These are phyloP conservation scores for Starmerella stellata DNA, from an alignment of 805 yeast genomes.

Conservation along the genomic window DNA sequence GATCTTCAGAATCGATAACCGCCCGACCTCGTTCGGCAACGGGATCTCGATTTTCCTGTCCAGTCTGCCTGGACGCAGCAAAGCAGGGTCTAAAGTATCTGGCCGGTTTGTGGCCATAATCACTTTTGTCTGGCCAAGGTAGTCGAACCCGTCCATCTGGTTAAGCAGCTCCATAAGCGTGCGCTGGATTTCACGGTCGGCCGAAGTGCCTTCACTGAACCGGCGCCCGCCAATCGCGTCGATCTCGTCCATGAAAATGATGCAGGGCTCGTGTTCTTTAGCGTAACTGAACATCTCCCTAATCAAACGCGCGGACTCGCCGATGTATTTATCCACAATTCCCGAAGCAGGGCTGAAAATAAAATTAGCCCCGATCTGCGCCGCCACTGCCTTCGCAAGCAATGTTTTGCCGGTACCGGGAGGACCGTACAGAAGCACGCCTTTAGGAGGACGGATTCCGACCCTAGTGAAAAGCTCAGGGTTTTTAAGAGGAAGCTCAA, in stretches of 20 bases:
- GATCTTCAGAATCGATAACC: conserved; percentile 84
- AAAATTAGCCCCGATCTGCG: conserved; percentile 94
- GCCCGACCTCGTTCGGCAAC: conserved; percentile 87
- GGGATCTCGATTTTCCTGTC: conserved; percentile 93
- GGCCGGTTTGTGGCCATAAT: conserved; percentile 99
- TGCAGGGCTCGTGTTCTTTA: conserved; percentile 93
- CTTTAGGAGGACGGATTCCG: conserved; percentile 97
- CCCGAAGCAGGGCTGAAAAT: conserved; percentile 97
- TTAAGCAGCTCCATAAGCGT: conserved; percentile 91
- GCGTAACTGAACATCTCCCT: conserved; percentile 98
- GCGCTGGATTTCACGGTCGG: conserved; percentile 96
- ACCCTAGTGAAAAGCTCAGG: conserved; percentile 91
- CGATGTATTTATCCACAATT: conserved; percentile 92
- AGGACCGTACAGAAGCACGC: conserved; percentile 90
- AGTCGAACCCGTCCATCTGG: conserved; percentile 97
- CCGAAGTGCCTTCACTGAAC: conserved; percentile 93
- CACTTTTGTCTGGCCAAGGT: conserved; percentile 87
- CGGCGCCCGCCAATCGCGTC: conserved; percentile 98
- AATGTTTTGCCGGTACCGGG: conserved; percentile 97
- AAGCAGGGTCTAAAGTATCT: conserved; percentile 92
- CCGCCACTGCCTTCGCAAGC: conserved; percentile 94
- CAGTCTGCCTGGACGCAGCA: conserved; percentile 90
- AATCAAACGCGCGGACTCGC: conserved; percentile 89
- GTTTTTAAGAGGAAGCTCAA: conserved; percentile 88
- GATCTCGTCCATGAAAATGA: conserved; percentile 94